Conservation (phyloP, 169 alveolate species). For the Plasmodium knowlesi region DNA sequence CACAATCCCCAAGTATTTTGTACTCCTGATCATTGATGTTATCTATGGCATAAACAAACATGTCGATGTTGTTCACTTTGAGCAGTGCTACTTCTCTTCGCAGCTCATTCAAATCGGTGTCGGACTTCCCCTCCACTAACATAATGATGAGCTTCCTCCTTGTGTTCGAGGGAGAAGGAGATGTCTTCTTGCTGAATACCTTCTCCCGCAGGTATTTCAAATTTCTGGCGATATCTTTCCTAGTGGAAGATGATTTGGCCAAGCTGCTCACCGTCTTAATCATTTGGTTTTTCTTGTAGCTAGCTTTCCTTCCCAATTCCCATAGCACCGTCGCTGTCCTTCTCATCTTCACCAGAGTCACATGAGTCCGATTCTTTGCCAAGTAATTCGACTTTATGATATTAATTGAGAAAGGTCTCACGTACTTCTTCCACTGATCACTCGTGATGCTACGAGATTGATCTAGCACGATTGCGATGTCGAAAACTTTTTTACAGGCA, state of each 20-base stretch:
- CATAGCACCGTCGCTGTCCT: conserved; percentile 21
- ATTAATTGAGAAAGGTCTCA: conserved; percentile 25
- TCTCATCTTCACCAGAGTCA: conserved; percentile 46
- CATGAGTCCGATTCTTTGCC: conserved; percentile 49
- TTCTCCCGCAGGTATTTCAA: conserved; percentile 35
- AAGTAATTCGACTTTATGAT: conserved; percentile 49
- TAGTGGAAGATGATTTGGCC: neutral
- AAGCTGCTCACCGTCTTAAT: conserved; percentile 21
- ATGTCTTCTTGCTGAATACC: neutral
- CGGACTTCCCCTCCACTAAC: conserved; percentile 67
- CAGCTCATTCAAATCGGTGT: conserved; percentile 41
- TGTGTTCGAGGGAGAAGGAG: neutral
- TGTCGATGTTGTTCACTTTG: conserved; percentile 45
- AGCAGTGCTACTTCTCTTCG: conserved; percentile 47
- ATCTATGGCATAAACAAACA: conserved; percentile 71
- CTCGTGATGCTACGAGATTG: conserved; percentile 46
- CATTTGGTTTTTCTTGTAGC: conserved; percentile 44
- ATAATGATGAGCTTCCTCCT: conserved; percentile 37
- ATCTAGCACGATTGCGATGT: conserved; percentile 62
- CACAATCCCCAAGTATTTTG: conserved; percentile 72
- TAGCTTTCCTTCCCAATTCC: conserved; percentile 20
- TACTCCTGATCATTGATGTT: conserved; percentile 27
- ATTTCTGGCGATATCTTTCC: conserved; percentile 32
- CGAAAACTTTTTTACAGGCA: conserved; percentile 47
- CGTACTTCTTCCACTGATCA: conserved; percentile 49